Evolutionary conservation across 768 basidiomycete species (phyloP), one percentile per base, ranked within the genome.

Genomic region (Pisolithus sp.): DNA sequence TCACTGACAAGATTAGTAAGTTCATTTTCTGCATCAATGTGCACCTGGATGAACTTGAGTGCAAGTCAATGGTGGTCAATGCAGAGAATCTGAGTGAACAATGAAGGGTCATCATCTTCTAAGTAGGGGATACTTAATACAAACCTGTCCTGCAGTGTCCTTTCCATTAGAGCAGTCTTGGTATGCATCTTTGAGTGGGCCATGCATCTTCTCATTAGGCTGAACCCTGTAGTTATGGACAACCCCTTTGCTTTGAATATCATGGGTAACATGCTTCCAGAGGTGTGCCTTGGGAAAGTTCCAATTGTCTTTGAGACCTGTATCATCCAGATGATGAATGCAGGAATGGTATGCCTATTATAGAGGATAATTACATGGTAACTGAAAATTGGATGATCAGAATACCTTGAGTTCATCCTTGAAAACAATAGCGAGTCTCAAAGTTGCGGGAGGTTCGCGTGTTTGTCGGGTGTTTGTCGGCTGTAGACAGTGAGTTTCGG

Each of bases 111-210:
- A 7, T 30, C 8, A 9, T 30, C 28, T 10, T 36, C 38, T 26
- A 18, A 37, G 28, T 30, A 30, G 13, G 5, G 6, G 45, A 6
- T n/a, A 42, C n/a, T 12, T 18, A 18, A 52, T 36, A 44, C 15
- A n/a, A 20, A 71, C 71, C 62, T 72, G 71, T 0, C 38, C 37
- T 0, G 60, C 68, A 31, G 69, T 58, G 46, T 72, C 41, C 43
- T 67, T 68, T 53, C 67, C 68, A 49, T 74, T 73, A 2, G 69
- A 69, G 5, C 56, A 56, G 3, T 24, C 30, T 7, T 51, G 57
- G 38, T 71, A 72, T 5, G 48, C 54, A 1, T 50, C 53, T 34
- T 70, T 68, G 4, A 67, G 30, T 0, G 59, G 55, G 0, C 63
- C 47, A 49, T 74, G 68, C 17, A 58, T 47, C 10, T 63, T 53